These are phyloP conservation scores for Phytophthora agathidicida DNA, from an alignment of 352 stramenopile species.

Conservation along the genomic window DNA sequence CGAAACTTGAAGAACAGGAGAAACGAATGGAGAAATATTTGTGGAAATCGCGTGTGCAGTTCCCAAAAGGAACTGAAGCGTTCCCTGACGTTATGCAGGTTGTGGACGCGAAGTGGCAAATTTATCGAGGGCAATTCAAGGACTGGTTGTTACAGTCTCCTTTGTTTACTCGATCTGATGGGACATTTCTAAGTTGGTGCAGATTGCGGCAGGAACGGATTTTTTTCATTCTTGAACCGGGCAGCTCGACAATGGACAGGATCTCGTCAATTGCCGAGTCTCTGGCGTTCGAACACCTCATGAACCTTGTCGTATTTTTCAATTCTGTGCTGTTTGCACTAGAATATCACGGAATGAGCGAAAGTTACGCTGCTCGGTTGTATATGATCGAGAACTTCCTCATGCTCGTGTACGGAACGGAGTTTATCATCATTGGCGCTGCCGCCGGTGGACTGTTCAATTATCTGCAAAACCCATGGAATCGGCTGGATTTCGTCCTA, in stretches of 20 bases:
- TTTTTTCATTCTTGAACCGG: constrained; percentile 68
- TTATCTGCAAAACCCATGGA: constrained; percentile 85
- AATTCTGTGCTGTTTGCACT: constrained; percentile 82
- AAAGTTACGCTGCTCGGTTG: constrained; percentile 56
- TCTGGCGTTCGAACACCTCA: constrained; percentile 72
- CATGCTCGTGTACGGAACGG: constrained; percentile 71
- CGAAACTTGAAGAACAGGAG: constrained; percentile 37
- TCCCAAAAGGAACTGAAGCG: constrained; percentile 58
- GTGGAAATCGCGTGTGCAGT: constrained; percentile 55
- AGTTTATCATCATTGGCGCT: constrained; percentile 71
- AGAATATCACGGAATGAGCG: constrained; percentile 77
- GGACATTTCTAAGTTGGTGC: constrained; percentile 65
- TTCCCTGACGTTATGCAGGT: constrained; percentile 70
- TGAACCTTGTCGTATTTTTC: constrained; percentile 76
- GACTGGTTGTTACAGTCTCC: constrained; percentile 47
- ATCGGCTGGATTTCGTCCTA: constrained; percentile 79
- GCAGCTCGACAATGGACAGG: constrained; percentile 52
- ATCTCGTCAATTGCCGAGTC: constrained; percentile 60
- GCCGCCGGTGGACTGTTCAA: constrained; percentile 56
- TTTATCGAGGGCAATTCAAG: constrained; percentile 17
- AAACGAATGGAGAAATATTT: constrained; percentile 45
- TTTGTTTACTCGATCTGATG: constrained; percentile 60
- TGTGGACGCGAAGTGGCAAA: constrained; percentile 42
- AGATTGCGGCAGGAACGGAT: constrained; percentile 62
- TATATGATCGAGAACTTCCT: constrained; percentile 72